These are phyloP conservation scores for Yarrowia sp. DNA, from an alignment of 805 yeast species.

Conservation along the genomic window DNA sequence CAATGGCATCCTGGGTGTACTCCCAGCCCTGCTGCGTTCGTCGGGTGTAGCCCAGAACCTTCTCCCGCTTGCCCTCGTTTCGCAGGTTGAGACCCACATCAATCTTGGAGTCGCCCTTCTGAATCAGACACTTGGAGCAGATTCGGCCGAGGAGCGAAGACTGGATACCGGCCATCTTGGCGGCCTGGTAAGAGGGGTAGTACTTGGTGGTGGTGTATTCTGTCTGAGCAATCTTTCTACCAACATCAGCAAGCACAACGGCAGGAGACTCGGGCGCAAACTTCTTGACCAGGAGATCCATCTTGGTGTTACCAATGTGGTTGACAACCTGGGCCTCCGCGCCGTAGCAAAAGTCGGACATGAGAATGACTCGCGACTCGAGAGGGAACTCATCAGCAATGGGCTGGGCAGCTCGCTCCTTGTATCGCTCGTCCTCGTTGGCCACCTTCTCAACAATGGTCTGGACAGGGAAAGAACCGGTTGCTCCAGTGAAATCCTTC, in stretches of 20 bases:
- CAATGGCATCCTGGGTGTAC: constrained; percentile 69
- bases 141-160: constrained; percentile 71
- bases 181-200: constrained; percentile 61
- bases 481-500: constrained; percentile 59
- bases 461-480: constrained; percentile 70
- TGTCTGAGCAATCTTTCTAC: constrained; percentile 53
- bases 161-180: constrained; percentile 53
- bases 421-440: constrained; percentile 70
- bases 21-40: constrained; percentile 72
- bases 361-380: constrained; percentile 65
- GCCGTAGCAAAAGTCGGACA: constrained; percentile 88
- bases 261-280: constrained; percentile 50
- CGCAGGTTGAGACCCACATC: constrained; percentile 84
- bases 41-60: constrained; percentile 84
- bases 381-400: constrained; percentile 78
- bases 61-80: constrained; percentile 71
- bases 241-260: constrained; percentile 41
- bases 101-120: constrained; percentile 48
- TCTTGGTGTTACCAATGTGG: constrained; percentile 38
- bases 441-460: constrained; percentile 69
- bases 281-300: constrained; percentile 34
- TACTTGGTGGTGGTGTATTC: constrained; percentile 59
- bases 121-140: constrained; percentile 68
- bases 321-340: constrained; percentile 52
- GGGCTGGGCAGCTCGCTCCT: constrained; percentile 70